Evolutionary conservation across 352 stramenopile genomes (phyloP).

Genomic region (Phytophthora nicotianae): DNA sequence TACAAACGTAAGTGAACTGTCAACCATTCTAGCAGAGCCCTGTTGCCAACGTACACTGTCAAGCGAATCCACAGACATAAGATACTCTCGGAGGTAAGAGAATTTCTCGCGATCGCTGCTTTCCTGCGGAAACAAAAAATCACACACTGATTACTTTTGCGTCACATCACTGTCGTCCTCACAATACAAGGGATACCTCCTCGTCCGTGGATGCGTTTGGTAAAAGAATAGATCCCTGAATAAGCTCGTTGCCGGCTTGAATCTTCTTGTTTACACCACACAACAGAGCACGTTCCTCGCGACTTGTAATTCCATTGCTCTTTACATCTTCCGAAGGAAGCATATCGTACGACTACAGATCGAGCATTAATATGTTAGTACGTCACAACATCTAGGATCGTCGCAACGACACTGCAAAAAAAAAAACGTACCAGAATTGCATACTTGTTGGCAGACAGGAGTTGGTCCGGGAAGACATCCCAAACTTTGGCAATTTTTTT

Average conservation of each 20-base stretch:
- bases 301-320: slow-evolving; percentile 69
- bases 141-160: slow-evolving; percentile 12
- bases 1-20: slow-evolving; percentile 9
- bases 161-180: neutral
- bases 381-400: neutral
- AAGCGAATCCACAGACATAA: slow-evolving; percentile 70
- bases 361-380: slow-evolving; percentile 7
- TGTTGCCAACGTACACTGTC: slow-evolving; percentile 57
- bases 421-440: slow-evolving; percentile 75
- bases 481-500: slow-evolving; percentile 83
- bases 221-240: slow-evolving; percentile 80
- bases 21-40: neutral
- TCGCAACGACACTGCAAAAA: neutral
- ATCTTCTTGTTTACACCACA: slow-evolving; percentile 78
- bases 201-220: slow-evolving; percentile 61
- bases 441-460: slow-evolving; percentile 85
- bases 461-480: slow-evolving; percentile 82
- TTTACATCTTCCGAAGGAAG: slow-evolving; percentile 82
- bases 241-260: slow-evolving; percentile 54
- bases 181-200: slow-evolving; percentile 37
- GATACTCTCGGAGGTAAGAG: slow-evolving; percentile 82
- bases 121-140: slow-evolving; percentile 40
- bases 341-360: slow-evolving; percentile 80
- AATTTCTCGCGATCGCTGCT: slow-evolving; percentile 77
- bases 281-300: slow-evolving; percentile 72